phyloP scores from a whole-genome alignment of 1,284 basidiomycete species.

The Mrakiaceae sp. region DNA sequence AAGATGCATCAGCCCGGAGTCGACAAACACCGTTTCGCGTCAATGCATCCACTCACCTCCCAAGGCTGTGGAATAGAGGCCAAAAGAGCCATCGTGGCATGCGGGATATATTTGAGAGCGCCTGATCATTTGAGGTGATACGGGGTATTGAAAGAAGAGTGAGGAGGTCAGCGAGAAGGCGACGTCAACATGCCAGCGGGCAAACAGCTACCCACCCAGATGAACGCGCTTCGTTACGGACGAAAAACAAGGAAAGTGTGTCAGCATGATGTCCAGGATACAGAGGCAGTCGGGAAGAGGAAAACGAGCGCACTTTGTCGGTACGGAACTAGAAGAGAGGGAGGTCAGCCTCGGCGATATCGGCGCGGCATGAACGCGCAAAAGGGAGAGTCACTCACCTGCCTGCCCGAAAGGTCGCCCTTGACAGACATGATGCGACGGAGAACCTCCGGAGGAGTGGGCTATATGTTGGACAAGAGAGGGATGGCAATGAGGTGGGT shows the following conservation, averaged over 20 bases:
- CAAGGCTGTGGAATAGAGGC: slow-evolving; percentile 99
- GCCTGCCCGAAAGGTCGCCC: too few species aligned
- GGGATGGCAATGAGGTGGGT: too few species aligned
- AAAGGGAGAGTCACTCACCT: too few species aligned
- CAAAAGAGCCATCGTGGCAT: slow-evolving; percentile 97
- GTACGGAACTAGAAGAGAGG: background rate
- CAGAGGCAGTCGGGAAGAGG: background rate
- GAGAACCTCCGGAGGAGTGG: too few species aligned
- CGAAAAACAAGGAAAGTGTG: background rate
- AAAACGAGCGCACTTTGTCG: too few species aligned
- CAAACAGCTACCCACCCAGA: background rate
- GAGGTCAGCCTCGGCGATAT: background rate
- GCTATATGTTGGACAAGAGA: too few species aligned
- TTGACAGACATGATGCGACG: too few species aligned
- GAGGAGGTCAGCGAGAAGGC: slow-evolving; percentile 62
- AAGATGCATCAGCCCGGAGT: background rate
- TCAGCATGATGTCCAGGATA: too few species aligned
- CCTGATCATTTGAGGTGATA: slow-evolving; percentile 97
- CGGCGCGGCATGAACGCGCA: too few species aligned
- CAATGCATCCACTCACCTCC: slow-evolving; percentile 45
- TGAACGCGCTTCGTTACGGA: background rate
- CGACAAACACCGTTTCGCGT: background rate
- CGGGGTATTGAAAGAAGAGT: slow-evolving; percentile 90
- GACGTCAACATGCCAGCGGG: slow-evolving; percentile 18
- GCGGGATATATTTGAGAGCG: slow-evolving; percentile 96